phyloP scores from a whole-genome alignment of 495 filamentous ascomycete genomes.

The Trichoderma asperelloides region DNA sequence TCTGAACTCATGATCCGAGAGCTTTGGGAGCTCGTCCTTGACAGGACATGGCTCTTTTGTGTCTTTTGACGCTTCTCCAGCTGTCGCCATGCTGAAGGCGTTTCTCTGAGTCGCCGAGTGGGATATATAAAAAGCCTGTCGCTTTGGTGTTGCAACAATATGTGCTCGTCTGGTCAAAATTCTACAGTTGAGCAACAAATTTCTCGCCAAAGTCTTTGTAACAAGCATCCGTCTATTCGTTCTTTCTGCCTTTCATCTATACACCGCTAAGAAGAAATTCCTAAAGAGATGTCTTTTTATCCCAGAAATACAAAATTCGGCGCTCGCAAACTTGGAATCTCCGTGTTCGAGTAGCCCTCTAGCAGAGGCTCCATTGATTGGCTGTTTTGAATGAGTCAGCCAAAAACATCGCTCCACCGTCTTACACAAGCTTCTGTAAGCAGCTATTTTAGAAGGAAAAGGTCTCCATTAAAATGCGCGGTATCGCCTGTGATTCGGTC shows the following conservation, averaged over 20 bases:
- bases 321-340: background rate
- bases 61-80: background rate
- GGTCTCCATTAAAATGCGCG: background rate
- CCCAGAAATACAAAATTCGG: background rate
- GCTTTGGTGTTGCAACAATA: background rate
- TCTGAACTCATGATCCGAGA: conserved; percentile 7
- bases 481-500: background rate
- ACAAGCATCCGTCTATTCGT: background rate
- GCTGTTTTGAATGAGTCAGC: background rate
- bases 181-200: background rate
- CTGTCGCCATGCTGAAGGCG: background rate
- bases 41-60: background rate
- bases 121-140: background rate
- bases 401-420: background rate
- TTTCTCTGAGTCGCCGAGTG: background rate
- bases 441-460: background rate
- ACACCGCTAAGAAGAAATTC: background rate
- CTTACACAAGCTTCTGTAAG: background rate
- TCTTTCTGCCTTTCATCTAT: background rate
- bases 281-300: background rate
- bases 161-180: background rate
- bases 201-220: background rate
- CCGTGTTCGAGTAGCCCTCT: background rate
- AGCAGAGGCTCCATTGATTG: background rate
- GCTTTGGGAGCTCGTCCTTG: background rate